Evolutionary conservation across 129 eudicot genomes (phyloP).

Genomic region (Chrysanthemum seticuspe): DNA sequence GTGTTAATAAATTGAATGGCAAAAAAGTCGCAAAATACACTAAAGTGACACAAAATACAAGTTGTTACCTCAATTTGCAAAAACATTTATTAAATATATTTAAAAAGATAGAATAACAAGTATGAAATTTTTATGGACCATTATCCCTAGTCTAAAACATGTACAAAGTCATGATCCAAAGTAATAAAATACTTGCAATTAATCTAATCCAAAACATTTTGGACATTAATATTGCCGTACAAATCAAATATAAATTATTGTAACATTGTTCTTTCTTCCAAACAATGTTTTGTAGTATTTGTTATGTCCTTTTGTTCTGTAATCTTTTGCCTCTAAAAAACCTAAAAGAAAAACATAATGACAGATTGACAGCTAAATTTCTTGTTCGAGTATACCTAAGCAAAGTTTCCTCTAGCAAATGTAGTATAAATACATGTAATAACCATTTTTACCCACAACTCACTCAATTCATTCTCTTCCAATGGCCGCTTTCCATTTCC

Average conservation of each 20-base stretch:
- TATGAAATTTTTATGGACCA: too few species aligned
- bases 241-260: not conserved
- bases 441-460: not conserved
- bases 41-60: too few species aligned
- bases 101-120: too few species aligned
- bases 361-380: not conserved
- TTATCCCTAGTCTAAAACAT: too few species aligned
- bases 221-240: conserved; percentile 21
- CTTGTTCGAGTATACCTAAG: conserved; percentile 11
- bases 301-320: conserved; percentile 3
- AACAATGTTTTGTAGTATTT: not conserved
- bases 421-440: conserved; percentile 2
- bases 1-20: too few species aligned
- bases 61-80: too few species aligned
- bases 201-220: not conserved
- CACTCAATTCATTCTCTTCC: not conserved
- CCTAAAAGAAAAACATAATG: not conserved
- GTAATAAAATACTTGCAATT: too few species aligned
- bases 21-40: too few species aligned
- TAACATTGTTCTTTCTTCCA: conserved; percentile 7
- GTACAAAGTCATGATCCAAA: too few species aligned
- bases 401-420: not conserved
- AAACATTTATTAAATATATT: too few species aligned
- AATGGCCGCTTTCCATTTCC: conserved; percentile 23
- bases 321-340: conserved; percentile 4